Base-by-base conservation (phyloP, 1,284 basidiomycete species). In the Neonothopanus nambi region DNA sequence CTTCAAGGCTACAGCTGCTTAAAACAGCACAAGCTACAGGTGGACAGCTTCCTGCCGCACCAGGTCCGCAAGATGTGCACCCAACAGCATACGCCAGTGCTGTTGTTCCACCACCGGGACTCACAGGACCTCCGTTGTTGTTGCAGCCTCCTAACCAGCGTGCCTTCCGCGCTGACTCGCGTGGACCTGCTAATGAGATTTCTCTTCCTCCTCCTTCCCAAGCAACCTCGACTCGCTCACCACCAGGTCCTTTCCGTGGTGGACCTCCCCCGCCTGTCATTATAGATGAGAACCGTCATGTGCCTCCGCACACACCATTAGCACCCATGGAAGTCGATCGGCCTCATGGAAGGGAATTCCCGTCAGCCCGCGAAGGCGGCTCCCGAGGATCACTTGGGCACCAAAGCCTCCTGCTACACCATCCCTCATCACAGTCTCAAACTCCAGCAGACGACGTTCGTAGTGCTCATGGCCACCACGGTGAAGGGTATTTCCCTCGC, bases 31-130 rank as follows among this genome's bases (percentile, higher is more conserved):
- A 95, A 64, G 82, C 84, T 2, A 93, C 85, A 7, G 93, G 91
- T 7, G 81, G 82, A 20, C 82, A 87, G 51, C 71, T 95, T 2
- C 91, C 88, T 62, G 79, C 91, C 20, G 87, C 93, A 0, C 95
- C 95, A 20, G 85, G 87, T 1, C 95, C 95, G 2, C 91, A 95
- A 64, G 95, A 98, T 64, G 94, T 98, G 0, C 95, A 97, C 61
- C 94, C 94, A 0, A 95, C 94, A 1, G 93, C 93, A 11, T 98
- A 97, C 65, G 88, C 91, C 0, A 89, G 82, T 57, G 78, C 84
- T 0, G 79, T 85, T 20, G 81, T 87, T 11, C 82, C 85, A 9
- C 85, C 88, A 20, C 78, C 82, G 5, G 81, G 82, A 13, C 70
- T 87, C 11, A 73, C 71, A 13, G 85, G 85, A 0, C 85, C 85